Conservation (phyloP, 225 moss, liverwort and hornwort species). For the Sphagnum tenellum region DNA sequence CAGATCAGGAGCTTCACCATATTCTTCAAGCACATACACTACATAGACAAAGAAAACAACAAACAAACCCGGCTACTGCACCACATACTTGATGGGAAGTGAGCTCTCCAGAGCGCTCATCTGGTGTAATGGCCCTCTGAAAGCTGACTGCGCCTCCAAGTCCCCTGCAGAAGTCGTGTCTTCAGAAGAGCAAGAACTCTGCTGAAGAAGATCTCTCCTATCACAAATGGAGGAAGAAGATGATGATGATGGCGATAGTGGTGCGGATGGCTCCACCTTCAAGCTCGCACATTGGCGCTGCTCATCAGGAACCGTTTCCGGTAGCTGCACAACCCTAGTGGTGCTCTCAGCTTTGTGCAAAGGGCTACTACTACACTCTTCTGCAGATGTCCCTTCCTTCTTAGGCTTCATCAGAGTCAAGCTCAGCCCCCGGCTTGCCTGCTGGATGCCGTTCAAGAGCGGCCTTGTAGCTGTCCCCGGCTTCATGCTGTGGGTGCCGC, state of each 20-base stretch:
- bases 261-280: constrained; percentile 5
- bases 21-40: neutral
- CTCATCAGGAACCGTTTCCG: constrained; percentile 11
- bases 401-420: constrained; percentile 23
- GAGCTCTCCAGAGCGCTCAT: constrained; percentile 58
- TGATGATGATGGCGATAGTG: constrained; percentile 23
- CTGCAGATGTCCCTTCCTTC: constrained; percentile 18
- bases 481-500: too few species aligned
- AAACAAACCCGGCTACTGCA: neutral
- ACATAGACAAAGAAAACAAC: neutral
- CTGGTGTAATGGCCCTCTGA: constrained; percentile 51
- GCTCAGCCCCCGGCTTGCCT: constrained; percentile 9
- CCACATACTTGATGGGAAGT: constrained; percentile 77
- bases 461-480: too few species aligned
- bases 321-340: constrained; percentile 1
- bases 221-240: constrained; percentile 78
- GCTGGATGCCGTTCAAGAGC: too few species aligned
- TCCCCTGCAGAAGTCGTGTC: constrained; percentile 27
- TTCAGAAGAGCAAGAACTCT: constrained; percentile 59
- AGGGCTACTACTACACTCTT: too few species aligned
- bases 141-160: constrained; percentile 73
- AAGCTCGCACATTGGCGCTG: constrained; percentile 12
- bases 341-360: too few species aligned
- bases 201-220: constrained; percentile 33
- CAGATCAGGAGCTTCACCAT: neutral